phyloP scores from a whole-genome alignment of 2,329 filamentous ascomycete genomes.

The Trichophyton benhamiae region DNA sequence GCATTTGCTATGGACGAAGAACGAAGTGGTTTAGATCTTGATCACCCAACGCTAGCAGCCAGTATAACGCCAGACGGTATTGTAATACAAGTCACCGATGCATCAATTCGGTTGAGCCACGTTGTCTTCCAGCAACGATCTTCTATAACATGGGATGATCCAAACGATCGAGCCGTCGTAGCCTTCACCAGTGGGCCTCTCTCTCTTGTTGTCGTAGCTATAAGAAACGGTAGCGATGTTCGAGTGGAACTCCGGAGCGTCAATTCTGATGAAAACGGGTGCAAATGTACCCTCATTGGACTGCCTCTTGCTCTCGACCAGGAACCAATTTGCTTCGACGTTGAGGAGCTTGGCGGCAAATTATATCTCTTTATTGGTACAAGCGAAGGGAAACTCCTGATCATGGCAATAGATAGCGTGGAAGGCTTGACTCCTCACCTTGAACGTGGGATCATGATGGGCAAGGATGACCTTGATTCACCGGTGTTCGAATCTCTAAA shows the following conservation, averaged over 20 bases:
- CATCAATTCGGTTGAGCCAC: constrained; percentile 23
- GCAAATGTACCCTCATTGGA: constrained; percentile 17
- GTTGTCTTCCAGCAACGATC: constrained; percentile 16
- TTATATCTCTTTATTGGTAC: constrained; percentile 30
- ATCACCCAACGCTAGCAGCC: constrained; percentile 33
- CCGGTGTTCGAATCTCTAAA: constrained; percentile 27
- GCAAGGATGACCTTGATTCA: constrained; percentile 19
- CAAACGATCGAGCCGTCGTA: constrained; percentile 18
- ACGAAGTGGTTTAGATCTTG: constrained; percentile 30
- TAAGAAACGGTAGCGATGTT: constrained; percentile 18
- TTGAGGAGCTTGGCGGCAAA: constrained; percentile 20
- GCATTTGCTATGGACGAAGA: constrained; percentile 29
- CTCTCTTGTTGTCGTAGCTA: constrained; percentile 21
- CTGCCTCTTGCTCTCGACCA: constrained; percentile 18
- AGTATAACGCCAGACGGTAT: constrained; percentile 25
- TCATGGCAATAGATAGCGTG: constrained; percentile 18
- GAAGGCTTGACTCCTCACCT: constrained; percentile 16
- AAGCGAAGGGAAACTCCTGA: constrained; percentile 25
- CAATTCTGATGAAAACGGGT: constrained; percentile 10
- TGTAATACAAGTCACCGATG: constrained; percentile 34
- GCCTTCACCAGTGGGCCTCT: constrained; percentile 21
- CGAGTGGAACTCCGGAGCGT: constrained; percentile 22
- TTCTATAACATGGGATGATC: constrained; percentile 16
- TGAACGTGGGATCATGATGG: constrained; percentile 13
- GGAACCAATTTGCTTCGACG: constrained; percentile 27